Evolutionary conservation across 345 rosid genomes (phyloP), one percentile per base, ranked within the genome.

Genomic region (Hevea brasiliensis): DNA sequence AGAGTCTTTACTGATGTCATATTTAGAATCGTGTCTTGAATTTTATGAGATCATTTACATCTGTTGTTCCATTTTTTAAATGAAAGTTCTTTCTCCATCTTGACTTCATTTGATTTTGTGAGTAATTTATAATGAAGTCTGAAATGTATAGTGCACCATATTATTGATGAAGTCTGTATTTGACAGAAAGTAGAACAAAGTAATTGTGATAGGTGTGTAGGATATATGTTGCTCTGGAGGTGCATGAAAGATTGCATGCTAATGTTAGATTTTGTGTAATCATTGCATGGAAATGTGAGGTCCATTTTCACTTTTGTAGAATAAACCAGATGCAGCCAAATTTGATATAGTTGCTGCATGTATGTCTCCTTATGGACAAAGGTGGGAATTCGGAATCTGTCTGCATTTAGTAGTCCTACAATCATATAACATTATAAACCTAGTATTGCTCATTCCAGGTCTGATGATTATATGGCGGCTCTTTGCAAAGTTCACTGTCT

Each of bases 381-480:
- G 92, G 98, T 90, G 62, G 55, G 79, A 69, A 72, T 45, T 70
- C 58, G 15, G 63, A 75, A 57, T 61, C 29, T 8, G 6, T 17
- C 11, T 7, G 9, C 8, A 18, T 48, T 41, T 24, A 45, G 1
- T 13, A 0, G 15, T 12, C 24, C 42, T 23, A 1, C 65, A n/a
- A 32, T 15, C 20, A 17, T n/a, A 29, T 11, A 47, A 62, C 71
- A 71, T 63, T 55, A 7, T 61, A 17, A 48, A 32, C 8, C 29
- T 29, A 61, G 51, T 32, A 0, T 56, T 24, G 40, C 68, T 73
- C 45, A 9, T 85, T 83, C 61, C 93, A 94, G 98, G 88, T 89
- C 96, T 14, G 87, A 88, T 73, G 96, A 94, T 77, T 94, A 92
- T 61, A 94, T 91, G 96, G 93, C 90, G 73, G 76, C 96, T 7